These are phyloP conservation scores for Kwoniella dendrophila DNA, from an alignment of 768 basidiomycete genomes.

Conservation along the genomic window DNA sequence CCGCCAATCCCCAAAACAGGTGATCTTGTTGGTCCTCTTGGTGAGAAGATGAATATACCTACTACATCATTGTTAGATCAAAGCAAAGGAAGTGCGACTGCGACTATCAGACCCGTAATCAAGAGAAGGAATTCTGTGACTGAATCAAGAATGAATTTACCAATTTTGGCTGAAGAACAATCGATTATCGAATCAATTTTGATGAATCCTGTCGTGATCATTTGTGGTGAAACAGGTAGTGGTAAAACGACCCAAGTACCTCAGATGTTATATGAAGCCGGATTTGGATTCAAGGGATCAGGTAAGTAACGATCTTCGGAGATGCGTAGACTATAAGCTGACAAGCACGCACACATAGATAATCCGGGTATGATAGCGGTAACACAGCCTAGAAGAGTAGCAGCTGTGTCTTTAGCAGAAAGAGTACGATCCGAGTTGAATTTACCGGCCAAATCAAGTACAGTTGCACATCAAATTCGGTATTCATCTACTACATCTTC, in stretches of 20 bases:
- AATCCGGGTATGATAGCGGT: conserved; percentile 98
- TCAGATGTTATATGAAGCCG: conserved; percentile 96
- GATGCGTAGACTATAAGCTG: not conserved
- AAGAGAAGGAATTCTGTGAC: conserved; percentile 71
- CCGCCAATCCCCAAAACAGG: conserved; percentile 26
- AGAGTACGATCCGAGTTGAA: conserved; percentile 94
- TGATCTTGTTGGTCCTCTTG: conserved; percentile 69
- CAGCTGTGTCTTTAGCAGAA: conserved; percentile 91
- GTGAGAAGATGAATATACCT: conserved; percentile 68
- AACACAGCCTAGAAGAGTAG: conserved; percentile 95
- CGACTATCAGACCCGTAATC: conserved; percentile 57
- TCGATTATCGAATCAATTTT: conserved; percentile 88
- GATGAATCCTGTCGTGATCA: conserved; percentile 80
- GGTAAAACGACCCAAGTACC: conserved; percentile 99
- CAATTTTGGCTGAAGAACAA: conserved; percentile 91
- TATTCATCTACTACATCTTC: conserved; percentile 93
- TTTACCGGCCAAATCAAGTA: conserved; percentile 65
- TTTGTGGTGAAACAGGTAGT: conserved; percentile 94
- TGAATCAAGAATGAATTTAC: conserved; percentile 74
- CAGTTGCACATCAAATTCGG: conserved; percentile 94
- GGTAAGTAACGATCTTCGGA: conserved; percentile 61
- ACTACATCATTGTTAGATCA: conserved; percentile 44
- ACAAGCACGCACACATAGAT: conserved; percentile 60
- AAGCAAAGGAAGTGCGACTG: conserved; percentile 2
- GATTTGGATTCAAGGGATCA: conserved; percentile 80